phyloP scores from a whole-genome alignment of 371 early-diverging fungal species.

The Mucor sp. region DNA sequence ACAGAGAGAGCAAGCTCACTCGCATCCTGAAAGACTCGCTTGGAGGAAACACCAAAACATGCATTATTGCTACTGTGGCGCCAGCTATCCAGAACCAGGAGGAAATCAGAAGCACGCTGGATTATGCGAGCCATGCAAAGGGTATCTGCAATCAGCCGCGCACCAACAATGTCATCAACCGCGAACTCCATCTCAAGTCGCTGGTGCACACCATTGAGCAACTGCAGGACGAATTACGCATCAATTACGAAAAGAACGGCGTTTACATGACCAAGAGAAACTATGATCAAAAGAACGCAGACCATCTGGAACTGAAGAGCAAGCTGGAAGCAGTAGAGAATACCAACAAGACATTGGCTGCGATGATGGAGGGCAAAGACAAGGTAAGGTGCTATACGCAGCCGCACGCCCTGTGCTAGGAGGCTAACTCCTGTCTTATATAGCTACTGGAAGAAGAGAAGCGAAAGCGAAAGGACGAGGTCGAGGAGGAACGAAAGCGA shows the following conservation, averaged over 20 bases:
- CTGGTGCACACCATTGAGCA: conserved; percentile 76
- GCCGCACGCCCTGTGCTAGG: no score
- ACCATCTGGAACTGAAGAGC: neutral
- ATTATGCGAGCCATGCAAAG: conserved; percentile 96
- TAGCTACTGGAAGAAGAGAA: neutral
- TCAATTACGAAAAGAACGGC: conserved; percentile 70
- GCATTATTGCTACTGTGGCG: conserved; percentile 94
- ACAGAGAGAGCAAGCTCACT: conserved; percentile 94
- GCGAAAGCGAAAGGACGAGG: neutral
- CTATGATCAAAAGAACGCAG: conserved; percentile 43
- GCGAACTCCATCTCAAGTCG: conserved; percentile 86
- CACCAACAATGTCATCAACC: conserved; percentile 80
- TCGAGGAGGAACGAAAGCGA: neutral
- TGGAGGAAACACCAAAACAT: conserved; percentile 92
- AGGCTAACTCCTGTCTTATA: neutral
- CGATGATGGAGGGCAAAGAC: neutral
- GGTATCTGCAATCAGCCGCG: conserved; percentile 92
- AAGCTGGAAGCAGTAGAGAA: neutral
- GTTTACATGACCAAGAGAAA: conserved; percentile 68
- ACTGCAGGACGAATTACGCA: conserved; percentile 55
- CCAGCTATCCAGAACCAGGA: conserved; percentile 78
- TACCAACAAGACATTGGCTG: neutral
- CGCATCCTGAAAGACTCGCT: conserved; percentile 95
- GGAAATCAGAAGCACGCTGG: conserved; percentile 91
- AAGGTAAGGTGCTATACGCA: neutral